Conservation (phyloP, 2,329 filamentous ascomycete genomes). For the Sarocladium oryzae region DNA sequence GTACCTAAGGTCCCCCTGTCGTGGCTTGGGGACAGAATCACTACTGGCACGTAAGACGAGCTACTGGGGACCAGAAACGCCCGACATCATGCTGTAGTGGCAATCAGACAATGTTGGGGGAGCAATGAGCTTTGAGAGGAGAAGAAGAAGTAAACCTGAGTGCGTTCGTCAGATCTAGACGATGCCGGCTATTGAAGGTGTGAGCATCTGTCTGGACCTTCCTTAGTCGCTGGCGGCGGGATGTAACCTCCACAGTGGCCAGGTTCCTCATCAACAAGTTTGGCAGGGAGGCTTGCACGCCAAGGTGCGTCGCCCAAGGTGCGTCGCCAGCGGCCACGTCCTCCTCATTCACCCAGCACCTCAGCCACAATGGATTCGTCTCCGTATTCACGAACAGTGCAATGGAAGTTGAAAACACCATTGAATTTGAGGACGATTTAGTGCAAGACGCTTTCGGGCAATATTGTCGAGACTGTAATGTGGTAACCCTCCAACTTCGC, state of each 20-base stretch:
- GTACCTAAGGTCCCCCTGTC: conserved; percentile 2
- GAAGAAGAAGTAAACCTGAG: not conserved
- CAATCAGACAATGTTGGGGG: not conserved
- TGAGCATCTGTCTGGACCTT: not conserved
- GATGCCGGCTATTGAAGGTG: not conserved
- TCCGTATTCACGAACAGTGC: too few species aligned
- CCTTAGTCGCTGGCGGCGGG: not conserved
- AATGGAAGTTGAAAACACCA: too few species aligned
- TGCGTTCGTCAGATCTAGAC: not conserved
- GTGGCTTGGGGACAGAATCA: not conserved
- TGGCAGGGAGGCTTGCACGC: not conserved
- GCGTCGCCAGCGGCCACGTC: too few species aligned
- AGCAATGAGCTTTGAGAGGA: not conserved
- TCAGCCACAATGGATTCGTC: conserved; percentile 2
- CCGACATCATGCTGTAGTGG: too few species aligned
- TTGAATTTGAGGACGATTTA: too few species aligned
- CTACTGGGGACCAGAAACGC: conserved; percentile 8
- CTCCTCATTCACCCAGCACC: not conserved
- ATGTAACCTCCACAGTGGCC: not conserved
- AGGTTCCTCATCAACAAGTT: not conserved
- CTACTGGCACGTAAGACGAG: not conserved
- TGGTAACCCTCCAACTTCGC: too few species aligned
- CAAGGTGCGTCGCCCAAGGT: not conserved
- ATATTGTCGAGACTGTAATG: too few species aligned
- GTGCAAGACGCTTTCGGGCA: too few species aligned